These are phyloP conservation scores for Diutina rugosa DNA, from an alignment of 1,139 yeast species.

Conservation along the genomic window DNA sequence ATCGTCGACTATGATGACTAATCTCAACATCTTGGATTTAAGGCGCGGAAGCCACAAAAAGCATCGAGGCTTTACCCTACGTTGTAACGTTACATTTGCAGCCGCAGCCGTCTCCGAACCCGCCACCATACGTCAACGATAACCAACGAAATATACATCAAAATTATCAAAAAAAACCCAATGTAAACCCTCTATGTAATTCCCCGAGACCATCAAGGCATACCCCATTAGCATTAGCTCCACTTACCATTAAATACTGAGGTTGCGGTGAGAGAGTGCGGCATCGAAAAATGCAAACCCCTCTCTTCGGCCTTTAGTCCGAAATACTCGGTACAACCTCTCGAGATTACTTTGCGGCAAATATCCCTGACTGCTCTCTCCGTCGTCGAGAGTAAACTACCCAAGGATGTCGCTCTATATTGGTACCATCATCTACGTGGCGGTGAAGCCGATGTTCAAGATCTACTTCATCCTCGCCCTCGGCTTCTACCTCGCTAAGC, in stretches of 20 bases:
- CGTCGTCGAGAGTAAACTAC: not conserved
- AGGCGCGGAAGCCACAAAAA: no score
- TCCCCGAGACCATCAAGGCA: no score
- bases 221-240: no score
- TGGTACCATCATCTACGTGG: constrained; percentile 64
- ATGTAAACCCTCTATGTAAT: not conserved
- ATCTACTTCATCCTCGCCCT: constrained; percentile 63
- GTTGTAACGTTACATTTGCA: no score
- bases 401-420: constrained; percentile 16
- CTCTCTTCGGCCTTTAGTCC: not conserved
- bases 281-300: not conserved
- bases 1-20: no score
- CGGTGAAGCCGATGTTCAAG: constrained; percentile 81
- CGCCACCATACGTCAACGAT: no score
- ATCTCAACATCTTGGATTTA: no score
- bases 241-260: not conserved
- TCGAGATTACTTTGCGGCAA: not conserved
- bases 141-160: no score
- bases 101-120: no score
- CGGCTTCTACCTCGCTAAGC: constrained; percentile 57
- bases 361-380: not conserved
- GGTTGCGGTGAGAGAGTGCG: not conserved
- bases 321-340: not conserved
- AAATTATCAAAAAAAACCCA: no score
- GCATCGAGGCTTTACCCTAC: no score